phyloP scores from a whole-genome alignment of 2,329 filamentous ascomycete species.

The Sclerotinia subarctica region DNA sequence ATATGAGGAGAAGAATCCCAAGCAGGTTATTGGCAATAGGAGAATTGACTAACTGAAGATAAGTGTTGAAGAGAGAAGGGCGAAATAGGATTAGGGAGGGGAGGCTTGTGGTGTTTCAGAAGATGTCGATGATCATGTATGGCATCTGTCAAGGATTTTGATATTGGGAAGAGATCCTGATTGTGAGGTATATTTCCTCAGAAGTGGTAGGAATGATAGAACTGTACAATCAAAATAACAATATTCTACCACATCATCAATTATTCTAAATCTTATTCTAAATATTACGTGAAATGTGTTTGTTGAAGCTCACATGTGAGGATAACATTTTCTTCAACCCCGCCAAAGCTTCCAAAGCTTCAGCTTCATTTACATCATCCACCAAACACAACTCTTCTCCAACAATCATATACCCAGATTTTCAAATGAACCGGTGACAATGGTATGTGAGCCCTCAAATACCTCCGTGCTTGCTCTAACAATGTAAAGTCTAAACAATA shows the following conservation, averaged over 20 bases:
- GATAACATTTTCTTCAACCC: conserved; percentile 20
- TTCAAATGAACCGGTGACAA: conserved; percentile 31
- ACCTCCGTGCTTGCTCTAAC: conserved; percentile 24
- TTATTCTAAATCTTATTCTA: not conserved
- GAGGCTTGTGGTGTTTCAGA: not conserved
- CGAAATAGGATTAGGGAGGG: not conserved
- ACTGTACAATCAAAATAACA: conserved; percentile 24
- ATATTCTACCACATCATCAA: conserved; percentile 4
- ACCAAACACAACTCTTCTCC: conserved; percentile 4
- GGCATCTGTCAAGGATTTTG: conserved; percentile 26
- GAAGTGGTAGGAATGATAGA: conserved; percentile 13
- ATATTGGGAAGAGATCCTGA: conserved; percentile 24
- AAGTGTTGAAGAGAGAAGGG: not conserved
- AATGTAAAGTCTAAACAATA: conserved; percentile 91
- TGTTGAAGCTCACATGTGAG: conserved; percentile 5
- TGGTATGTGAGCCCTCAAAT: conserved; percentile 30
- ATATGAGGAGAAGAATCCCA: conserved; percentile 13
- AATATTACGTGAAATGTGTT: not conserved
- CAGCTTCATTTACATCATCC: conserved; percentile 1
- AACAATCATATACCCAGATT: conserved; percentile 19
- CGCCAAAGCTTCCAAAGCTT: conserved; percentile 19
- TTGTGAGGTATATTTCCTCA: conserved; percentile 9
- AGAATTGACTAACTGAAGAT: not conserved
- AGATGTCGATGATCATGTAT: conserved; percentile 22
- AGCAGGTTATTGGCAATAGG: not conserved